Evolutionary conservation across 208 protist species (phyloP).

Genomic region (Phytomonas sp.): DNA sequence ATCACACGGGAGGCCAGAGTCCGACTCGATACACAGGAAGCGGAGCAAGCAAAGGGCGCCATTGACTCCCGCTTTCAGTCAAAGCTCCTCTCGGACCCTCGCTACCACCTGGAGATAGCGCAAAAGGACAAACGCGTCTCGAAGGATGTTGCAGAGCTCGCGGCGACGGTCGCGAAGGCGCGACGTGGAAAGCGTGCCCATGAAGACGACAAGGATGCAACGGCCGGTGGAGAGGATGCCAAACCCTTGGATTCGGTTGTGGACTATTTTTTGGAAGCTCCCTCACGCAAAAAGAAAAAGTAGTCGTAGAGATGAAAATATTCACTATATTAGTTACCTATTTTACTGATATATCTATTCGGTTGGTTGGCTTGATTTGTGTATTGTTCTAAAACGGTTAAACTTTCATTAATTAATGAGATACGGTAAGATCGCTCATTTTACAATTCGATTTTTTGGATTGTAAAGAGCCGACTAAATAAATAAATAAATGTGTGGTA

Average conservation of each 20-base stretch:
- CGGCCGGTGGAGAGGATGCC: background rate
- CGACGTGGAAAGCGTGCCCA: conserved; percentile 29
- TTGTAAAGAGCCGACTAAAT: background rate
- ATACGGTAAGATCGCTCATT: background rate
- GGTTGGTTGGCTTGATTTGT: background rate
- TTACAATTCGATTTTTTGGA: background rate
- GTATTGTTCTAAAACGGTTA: background rate
- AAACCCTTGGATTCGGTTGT: conserved; percentile 29
- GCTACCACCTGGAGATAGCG: conserved; percentile 77
- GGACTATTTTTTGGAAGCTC: conserved; percentile 59
- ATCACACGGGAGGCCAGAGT: conserved; percentile 20
- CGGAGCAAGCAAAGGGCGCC: conserved; percentile 26
- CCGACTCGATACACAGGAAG: conserved; percentile 14
- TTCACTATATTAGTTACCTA: background rate
- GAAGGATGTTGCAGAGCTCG: conserved; percentile 58
- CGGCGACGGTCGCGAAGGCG: conserved; percentile 62
- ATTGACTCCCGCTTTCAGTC: conserved; percentile 79
- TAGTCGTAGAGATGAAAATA: background rate
- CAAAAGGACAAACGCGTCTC: conserved; percentile 56
- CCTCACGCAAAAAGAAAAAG: conserved; percentile 15
- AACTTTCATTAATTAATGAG: background rate
- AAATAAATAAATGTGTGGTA: background rate
- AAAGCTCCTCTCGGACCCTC: conserved; percentile 76
- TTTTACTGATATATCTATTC: background rate
- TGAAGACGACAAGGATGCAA: conserved; percentile 5